Evolutionary conservation across 140 eudicot species (phyloP), one percentile per base, ranked within the genome.

Genomic region (Erigeron philadelphicus): DNA sequence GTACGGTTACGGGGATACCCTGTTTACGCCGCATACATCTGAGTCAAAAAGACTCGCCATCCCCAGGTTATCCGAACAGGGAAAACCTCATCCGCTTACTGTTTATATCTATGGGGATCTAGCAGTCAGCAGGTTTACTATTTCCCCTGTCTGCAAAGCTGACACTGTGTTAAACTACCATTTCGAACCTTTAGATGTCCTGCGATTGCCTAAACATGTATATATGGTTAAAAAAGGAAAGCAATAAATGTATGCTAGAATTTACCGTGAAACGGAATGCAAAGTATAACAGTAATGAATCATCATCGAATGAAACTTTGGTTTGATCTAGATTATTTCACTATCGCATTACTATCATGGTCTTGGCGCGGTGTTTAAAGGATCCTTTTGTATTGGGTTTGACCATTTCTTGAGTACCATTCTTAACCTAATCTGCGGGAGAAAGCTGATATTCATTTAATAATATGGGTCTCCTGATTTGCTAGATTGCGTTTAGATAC

Each of bases 401-500:
- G 65, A 70, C 15, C 6, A 55, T 55, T 55, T 40, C 10, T 10
- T 11, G 18, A 55, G 42, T 15, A 70, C 64, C 31, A 42, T 15
- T 46, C 0, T 17, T 43, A 19, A 44, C 46, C 31, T 70, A 41
- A 70, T 70, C 58, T 57, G 67, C 67, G 23, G 42, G 66, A 70
- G 58, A 70, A 55, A 54, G 17, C 23, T 42, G 6, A 55, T 1
- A 42, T 40, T 41, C 64, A 53, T 40, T 35, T 23, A 16, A 12
- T 68, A 35, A 55, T n/a, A 35, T 56, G 66, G 23, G 72, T 19
- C 42, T 9, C 42, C 23, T 25, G 50, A 25, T 66, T 43, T 65
- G 40, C 67, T 65, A 9, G 19, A 73, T 55, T 49, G 54, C 54
- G 67, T 50, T 74, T 40, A 53, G 47, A 59, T 75, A 67, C 68